Evolutionary conservation across 2,329 filamentous ascomycete genomes (phyloP).

Genomic region (Emericellopsis atlantica): DNA sequence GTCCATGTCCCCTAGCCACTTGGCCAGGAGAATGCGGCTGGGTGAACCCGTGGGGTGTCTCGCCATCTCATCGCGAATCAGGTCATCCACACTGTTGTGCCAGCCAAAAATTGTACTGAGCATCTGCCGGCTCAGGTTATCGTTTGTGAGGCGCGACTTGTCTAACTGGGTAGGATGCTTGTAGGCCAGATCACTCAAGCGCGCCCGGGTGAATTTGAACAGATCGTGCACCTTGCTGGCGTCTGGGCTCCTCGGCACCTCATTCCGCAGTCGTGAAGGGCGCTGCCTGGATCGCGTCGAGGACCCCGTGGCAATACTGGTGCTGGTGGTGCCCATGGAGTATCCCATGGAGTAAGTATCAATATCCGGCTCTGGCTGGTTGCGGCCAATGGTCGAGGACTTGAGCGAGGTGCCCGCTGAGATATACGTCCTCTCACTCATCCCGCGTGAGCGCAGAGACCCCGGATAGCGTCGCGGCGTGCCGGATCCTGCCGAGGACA

Average conservation of each 20-base stretch:
- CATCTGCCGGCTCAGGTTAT: slow-evolving; percentile 83
- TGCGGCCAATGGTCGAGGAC: slow-evolving; percentile 16
- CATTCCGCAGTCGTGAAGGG: slow-evolving; percentile 65
- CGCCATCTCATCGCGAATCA: slow-evolving; percentile 75
- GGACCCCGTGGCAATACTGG: slow-evolving; percentile 28
- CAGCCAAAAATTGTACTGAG: slow-evolving; percentile 89
- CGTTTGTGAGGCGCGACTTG: slow-evolving; percentile 51
- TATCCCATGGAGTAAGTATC: slow-evolving; percentile 44
- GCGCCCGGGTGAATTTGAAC: slow-evolving; percentile 73
- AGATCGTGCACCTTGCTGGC: slow-evolving; percentile 61
- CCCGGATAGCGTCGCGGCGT: slow-evolving; percentile 34
- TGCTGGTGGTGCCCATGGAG: slow-evolving; percentile 21
- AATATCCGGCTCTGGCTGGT: slow-evolving; percentile 11
- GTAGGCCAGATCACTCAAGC: slow-evolving; percentile 74
- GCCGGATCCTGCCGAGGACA: slow-evolving; percentile 41
- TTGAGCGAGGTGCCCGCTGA: slow-evolving; percentile 45
- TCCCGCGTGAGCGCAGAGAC: slow-evolving; percentile 38
- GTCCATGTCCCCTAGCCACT: slow-evolving; percentile 84
- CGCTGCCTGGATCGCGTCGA: slow-evolving; percentile 32
- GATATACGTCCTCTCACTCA: slow-evolving; percentile 56
- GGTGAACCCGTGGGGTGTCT: slow-evolving; percentile 63
- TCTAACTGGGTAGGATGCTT: slow-evolving; percentile 50
- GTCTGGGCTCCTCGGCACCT: slow-evolving; percentile 61
- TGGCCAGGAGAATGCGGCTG: slow-evolving; percentile 69
- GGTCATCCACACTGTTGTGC: slow-evolving; percentile 68